A percentile compares a stretch with the other conserved stretches of the same genome.
Conservation (phyloP, 805 yeast genomes). For the Metschnikowia picachoensis region DNA sequence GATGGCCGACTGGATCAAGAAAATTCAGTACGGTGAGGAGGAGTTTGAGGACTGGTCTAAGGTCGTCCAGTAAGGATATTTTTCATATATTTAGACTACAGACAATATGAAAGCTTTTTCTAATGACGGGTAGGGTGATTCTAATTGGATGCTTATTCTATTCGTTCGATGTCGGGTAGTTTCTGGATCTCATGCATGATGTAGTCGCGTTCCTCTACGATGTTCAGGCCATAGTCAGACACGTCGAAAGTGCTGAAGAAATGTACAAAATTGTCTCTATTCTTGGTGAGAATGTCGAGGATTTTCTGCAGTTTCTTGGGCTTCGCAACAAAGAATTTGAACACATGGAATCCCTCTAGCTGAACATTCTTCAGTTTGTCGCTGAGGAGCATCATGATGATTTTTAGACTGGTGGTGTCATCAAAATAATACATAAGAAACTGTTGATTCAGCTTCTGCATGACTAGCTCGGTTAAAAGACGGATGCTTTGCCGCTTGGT, state of each 20-base stretch:
- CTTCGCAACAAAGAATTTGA: conserved; percentile 94
- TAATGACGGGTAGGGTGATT: background rate
- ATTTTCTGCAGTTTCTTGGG: conserved; percentile 83
- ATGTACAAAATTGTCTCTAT: conserved; percentile 68
- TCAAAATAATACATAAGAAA: conserved; percentile 76
- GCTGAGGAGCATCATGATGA: conserved; percentile 79
- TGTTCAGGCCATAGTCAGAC: conserved; percentile 58
- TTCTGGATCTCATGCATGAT: conserved; percentile 70
- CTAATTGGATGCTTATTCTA: conserved; percentile 4
- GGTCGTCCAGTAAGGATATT: conserved; percentile 30
- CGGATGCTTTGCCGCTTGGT: conserved; percentile 88
- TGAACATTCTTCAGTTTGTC: conserved; percentile 90
- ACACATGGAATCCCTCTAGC: conserved; percentile 86
- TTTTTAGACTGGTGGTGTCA: conserved; percentile 76
- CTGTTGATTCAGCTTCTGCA: conserved; percentile 64
- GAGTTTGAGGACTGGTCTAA: conserved; percentile 56
- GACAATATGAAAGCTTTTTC: too few species aligned
- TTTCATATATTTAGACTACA: background rate
- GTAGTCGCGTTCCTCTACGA: conserved; percentile 77
- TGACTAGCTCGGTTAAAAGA: conserved; percentile 65
- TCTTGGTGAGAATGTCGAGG: conserved; percentile 76
- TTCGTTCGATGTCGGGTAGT: conserved; percentile 55
- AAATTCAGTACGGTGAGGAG: conserved; percentile 84
- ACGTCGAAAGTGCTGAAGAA: conserved; percentile 67
- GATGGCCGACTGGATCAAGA: conserved; percentile 81